These are phyloP conservation scores for Chaetomium sp. DNA, from an alignment of 2,329 filamentous ascomycete species.

Conservation along the genomic window DNA sequence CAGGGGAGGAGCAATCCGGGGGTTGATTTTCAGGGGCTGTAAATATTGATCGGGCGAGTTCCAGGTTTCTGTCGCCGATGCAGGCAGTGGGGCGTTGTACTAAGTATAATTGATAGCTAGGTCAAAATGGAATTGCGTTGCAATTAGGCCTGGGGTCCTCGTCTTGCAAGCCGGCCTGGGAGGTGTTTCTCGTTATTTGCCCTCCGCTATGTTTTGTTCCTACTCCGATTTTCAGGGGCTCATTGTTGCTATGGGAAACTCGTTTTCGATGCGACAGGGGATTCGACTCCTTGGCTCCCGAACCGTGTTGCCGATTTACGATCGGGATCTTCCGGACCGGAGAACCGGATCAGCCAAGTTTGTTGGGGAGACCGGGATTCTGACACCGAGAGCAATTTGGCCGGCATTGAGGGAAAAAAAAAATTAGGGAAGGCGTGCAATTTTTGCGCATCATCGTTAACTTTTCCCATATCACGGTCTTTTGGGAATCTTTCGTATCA, in stretches of 20 bases:
- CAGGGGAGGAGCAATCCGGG: background rate
- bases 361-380: conserved; percentile 22
- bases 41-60: conserved; percentile 9
- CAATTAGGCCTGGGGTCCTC: background rate
- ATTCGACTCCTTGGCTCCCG: conserved; percentile 14
- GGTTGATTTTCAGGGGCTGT: conserved; percentile 12
- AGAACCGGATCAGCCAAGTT: conserved; percentile 18
- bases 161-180: background rate
- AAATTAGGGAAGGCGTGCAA: conserved; percentile 10
- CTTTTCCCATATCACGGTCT: background rate
- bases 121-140: conserved; percentile 12
- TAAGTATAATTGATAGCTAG: conserved; percentile 5
- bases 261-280: conserved; percentile 1
- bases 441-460: conserved; percentile 15
- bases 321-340: conserved; percentile 26
- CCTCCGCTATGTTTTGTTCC: background rate
- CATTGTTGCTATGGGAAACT: conserved; percentile 9
- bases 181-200: background rate
- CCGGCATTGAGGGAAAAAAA: conserved; percentile 22
- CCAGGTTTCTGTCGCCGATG: background rate
- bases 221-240: conserved; percentile 14
- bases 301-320: conserved; percentile 16
- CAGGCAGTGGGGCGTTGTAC: background rate
- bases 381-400: conserved; percentile 12
- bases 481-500: conserved; percentile 1